A percentile compares a stretch with the other conserved stretches of the same genome.
These are phyloP conservation scores for Chytriomyces confervae DNA, from an alignment of 192 early-diverging fungal species.

Conservation along the genomic window DNA sequence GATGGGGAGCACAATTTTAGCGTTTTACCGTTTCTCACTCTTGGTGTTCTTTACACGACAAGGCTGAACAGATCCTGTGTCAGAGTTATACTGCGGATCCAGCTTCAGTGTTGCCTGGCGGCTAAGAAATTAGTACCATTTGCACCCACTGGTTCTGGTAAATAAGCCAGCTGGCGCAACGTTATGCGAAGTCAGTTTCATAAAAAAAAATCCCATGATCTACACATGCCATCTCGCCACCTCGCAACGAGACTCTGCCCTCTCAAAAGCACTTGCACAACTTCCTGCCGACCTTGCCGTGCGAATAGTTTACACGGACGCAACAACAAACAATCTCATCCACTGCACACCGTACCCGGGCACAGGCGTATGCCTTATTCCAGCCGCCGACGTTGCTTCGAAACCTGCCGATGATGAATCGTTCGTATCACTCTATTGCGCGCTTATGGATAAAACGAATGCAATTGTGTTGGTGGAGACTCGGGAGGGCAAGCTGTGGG, in stretches of 20 bases:
- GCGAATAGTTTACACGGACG: conserved; percentile 1
- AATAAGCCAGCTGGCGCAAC: too few relatives aligned
- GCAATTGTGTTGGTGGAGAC: conserved; percentile 4
- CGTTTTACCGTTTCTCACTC: too few relatives aligned
- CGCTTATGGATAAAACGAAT: neutral
- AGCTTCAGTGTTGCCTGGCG: too few relatives aligned
- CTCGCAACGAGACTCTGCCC: neutral
- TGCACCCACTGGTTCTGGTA: too few relatives aligned
- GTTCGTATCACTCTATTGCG: neutral
- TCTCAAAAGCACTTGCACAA: neutral
- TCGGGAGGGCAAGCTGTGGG: neutral
- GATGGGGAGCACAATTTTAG: too few relatives aligned
- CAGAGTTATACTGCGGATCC: too few relatives aligned
- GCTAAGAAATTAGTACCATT: too few relatives aligned
- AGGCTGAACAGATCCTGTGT: too few relatives aligned
- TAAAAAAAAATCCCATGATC: neutral
- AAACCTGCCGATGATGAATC: neutral
- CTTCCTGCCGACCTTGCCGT: neutral
- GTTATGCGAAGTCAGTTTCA: neutral
- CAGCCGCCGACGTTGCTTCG: neutral
- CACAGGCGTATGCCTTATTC: conserved; percentile 3
- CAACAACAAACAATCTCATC: neutral
- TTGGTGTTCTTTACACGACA: too few relatives aligned
- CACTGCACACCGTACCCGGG: conserved; percentile 10
- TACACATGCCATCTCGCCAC: neutral